Percentiles rank a stretch among this genome's conserved stretches.
Evolutionary conservation across 2,329 filamentous ascomycete genomes (phyloP).

Genomic region (Xylaria sp.): DNA sequence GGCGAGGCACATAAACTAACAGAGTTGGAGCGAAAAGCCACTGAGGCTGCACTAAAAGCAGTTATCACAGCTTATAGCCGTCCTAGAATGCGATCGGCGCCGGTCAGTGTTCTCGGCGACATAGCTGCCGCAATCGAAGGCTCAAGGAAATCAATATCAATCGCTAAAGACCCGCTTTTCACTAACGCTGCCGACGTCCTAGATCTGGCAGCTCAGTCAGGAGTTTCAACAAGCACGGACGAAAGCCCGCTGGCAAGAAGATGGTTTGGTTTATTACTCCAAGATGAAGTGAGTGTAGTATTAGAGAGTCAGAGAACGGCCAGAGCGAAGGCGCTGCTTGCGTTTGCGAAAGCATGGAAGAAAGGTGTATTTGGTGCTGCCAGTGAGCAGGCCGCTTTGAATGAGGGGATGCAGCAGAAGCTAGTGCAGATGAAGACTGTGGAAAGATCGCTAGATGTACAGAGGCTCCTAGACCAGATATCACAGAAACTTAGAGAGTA

Average conservation of each 20-base stretch:
- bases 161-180: slow-evolving; percentile 66
- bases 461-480: slow-evolving; percentile 56
- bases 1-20: slow-evolving; percentile 57
- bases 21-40: slow-evolving; percentile 57
- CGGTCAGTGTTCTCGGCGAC: slow-evolving; percentile 54
- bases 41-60: slow-evolving; percentile 63
- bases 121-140: slow-evolving; percentile 55
- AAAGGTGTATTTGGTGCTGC: slow-evolving; percentile 56
- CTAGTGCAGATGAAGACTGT: slow-evolving; percentile 52
- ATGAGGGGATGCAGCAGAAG: slow-evolving; percentile 50
- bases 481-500: slow-evolving; percentile 40
- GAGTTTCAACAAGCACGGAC: slow-evolving; percentile 29
- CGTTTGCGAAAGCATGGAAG: slow-evolving; percentile 56
- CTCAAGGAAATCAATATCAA: slow-evolving; percentile 51
- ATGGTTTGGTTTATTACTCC: slow-evolving; percentile 61
- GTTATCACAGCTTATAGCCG: slow-evolving; percentile 63
- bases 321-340: slow-evolving; percentile 59
- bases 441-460: slow-evolving; percentile 60
- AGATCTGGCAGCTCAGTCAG: slow-evolving; percentile 52
- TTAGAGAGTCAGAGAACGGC: slow-evolving; percentile 63
- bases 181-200: slow-evolving; percentile 61
- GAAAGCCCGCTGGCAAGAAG: slow-evolving; percentile 45
- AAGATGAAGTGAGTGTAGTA: slow-evolving; percentile 59
- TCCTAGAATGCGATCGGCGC: slow-evolving; percentile 52
- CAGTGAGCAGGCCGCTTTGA: slow-evolving; percentile 33